Evolutionary conservation across 169 alveolate species (phyloP).

Genomic region (Sarcocystis neurona): DNA sequence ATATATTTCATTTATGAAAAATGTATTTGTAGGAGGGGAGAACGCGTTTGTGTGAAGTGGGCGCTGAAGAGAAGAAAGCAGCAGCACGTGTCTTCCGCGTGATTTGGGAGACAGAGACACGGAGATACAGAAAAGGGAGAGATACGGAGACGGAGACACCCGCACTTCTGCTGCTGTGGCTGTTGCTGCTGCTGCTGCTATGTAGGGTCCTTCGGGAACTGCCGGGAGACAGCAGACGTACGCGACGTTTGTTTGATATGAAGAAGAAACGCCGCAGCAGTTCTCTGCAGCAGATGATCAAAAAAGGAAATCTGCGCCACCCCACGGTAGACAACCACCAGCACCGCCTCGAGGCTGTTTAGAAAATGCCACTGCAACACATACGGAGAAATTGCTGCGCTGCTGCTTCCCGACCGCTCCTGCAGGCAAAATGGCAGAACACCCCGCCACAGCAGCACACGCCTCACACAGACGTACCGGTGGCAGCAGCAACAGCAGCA

Average conservation of each 20-base stretch:
- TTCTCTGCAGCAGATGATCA: conserved; percentile 55
- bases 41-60: no score
- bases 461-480: not conserved
- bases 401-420: conserved; percentile 69
- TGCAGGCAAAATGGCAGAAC: not conserved
- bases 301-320: conserved; percentile 62
- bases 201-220: no score
- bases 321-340: conserved; percentile 72
- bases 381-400: conserved; percentile 56
- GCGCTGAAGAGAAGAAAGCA: no score
- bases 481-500: no score
- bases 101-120: no score
- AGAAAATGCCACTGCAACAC: conserved; percentile 65
- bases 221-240: no score
- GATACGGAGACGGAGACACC: no score
- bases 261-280: conserved; percentile 36
- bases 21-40: no score
- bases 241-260: conserved; percentile 16
- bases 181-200: not conserved
- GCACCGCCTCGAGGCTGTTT: conserved; percentile 63
- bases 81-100: no score
- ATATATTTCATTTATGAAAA: no score
- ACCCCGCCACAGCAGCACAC: not conserved
- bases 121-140: no score
- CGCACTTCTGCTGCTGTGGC: not conserved